These are phyloP conservation scores for Papilionanthe hybrid DNA, from an alignment of 116 monocot genomes.

Conservation along the genomic window DNA sequence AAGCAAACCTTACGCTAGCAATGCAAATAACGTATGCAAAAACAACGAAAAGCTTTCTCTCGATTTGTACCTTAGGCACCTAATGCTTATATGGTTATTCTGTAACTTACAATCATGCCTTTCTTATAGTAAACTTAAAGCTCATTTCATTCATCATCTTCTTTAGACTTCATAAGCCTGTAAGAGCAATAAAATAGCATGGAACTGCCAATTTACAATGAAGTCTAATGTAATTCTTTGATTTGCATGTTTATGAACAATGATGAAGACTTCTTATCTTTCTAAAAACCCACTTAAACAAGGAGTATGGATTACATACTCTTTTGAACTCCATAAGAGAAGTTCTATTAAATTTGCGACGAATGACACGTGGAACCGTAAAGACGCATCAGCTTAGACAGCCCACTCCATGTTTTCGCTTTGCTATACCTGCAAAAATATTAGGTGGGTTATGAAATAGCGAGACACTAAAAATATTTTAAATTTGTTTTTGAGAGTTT, in stretches of 20 bases:
- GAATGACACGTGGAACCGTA: neutral
- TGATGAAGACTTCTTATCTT: neutral
- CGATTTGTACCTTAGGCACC: neutral
- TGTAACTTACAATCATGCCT: neutral
- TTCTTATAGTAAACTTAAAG: neutral
- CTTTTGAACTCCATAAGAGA: neutral
- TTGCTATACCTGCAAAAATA: constrained; percentile 35
- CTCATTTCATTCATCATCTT: neutral
- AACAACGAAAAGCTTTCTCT: neutral
- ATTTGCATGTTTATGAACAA: neutral
- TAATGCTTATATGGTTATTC: neutral
- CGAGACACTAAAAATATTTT: too few relatives aligned
- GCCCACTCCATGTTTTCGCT: constrained; percentile 32
- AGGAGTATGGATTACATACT: neutral
- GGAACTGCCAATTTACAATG: neutral
- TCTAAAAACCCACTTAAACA: neutral
- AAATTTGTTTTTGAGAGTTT: too few relatives aligned
- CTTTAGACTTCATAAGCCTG: neutral
- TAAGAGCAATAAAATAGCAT: neutral
- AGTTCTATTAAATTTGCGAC: too few relatives aligned
- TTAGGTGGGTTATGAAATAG: neutral
- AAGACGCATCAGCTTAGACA: constrained; percentile 11
- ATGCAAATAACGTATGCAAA: neutral
- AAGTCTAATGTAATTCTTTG: neutral
- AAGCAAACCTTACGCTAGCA: neutral